Conservation (phyloP, 2,329 filamentous ascomycete species). For the Aspergillus sp. region DNA sequence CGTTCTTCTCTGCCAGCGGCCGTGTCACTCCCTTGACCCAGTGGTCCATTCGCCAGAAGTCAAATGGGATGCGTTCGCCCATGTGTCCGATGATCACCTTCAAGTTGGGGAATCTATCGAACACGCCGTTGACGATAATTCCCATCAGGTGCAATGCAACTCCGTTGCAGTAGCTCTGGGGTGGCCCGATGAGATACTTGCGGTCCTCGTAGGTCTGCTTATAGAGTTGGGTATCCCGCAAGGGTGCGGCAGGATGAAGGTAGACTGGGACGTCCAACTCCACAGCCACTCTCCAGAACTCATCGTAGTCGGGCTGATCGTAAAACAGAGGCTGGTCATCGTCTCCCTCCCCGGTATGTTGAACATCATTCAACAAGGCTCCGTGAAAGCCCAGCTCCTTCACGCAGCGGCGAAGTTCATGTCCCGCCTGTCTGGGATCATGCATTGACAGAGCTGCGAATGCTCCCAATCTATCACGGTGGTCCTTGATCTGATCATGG, state of each 20-base stretch:
- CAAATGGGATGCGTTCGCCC: slow-evolving; percentile 7
- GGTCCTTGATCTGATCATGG: slow-evolving; percentile 37
- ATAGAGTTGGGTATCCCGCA: slow-evolving; percentile 45
- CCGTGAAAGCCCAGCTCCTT: slow-evolving; percentile 60
- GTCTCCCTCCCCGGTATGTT: slow-evolving; percentile 56
- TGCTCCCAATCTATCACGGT: slow-evolving; percentile 18
- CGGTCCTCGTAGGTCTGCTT: slow-evolving; percentile 58
- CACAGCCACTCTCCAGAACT: slow-evolving; percentile 58
- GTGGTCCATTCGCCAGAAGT: slow-evolving; percentile 20
- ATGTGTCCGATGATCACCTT: slow-evolving; percentile 1
- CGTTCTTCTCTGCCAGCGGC: slow-evolving; percentile 18
- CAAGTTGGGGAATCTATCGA: slow-evolving; percentile 4
- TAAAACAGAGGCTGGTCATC: slow-evolving; percentile 60
- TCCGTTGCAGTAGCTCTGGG: slow-evolving; percentile 57
- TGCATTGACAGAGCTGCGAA: slow-evolving; percentile 32
- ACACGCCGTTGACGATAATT: slow-evolving; percentile 5
- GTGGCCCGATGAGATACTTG: slow-evolving; percentile 59
- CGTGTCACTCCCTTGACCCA: slow-evolving; percentile 30
- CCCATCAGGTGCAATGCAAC: slow-evolving; percentile 33
- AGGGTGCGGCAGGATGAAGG: slow-evolving; percentile 59
- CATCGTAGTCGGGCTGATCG: slow-evolving; percentile 56
- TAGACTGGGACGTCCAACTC: slow-evolving; percentile 64
- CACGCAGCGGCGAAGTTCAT: slow-evolving; percentile 46
- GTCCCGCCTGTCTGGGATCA: slow-evolving; percentile 32
- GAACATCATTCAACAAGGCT: slow-evolving; percentile 60